A percentile compares a stretch with the other conserved stretches of the same genome.
Conservation (phyloP, 768 basidiomycete species). For the Suillus ampliporus region DNA sequence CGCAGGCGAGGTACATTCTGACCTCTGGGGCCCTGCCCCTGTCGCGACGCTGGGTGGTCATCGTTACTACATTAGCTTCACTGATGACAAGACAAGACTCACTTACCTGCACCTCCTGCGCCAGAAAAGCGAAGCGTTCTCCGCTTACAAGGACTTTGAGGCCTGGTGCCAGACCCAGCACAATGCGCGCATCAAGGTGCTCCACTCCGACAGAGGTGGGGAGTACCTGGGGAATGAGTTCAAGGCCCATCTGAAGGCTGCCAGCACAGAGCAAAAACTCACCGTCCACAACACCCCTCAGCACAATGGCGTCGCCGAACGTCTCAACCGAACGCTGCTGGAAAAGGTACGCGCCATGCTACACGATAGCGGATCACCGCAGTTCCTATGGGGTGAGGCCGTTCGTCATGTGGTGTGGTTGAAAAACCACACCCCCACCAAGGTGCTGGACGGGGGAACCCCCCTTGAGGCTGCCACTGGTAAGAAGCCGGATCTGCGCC, state of each 20-base stretch:
- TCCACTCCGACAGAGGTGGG: slow-evolving; percentile 29
- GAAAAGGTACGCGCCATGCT: slow-evolving; percentile 6
- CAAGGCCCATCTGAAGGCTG: slow-evolving; percentile 12
- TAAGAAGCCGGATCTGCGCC: no score
- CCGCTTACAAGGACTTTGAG: slow-evolving; percentile 14
- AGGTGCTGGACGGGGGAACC: slow-evolving; percentile 23
- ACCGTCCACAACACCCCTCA: slow-evolving; percentile 28
- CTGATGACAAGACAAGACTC: slow-evolving; percentile 22
- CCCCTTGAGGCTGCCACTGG: slow-evolving; percentile 25
- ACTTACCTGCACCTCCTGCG: background rate
- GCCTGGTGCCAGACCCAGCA: slow-evolving; percentile 17
- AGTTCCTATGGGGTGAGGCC: slow-evolving; percentile 42
- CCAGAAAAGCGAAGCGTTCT: slow-evolving; percentile 5
- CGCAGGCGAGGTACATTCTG: slow-evolving; percentile 39
- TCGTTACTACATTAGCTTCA: slow-evolving; percentile 24
- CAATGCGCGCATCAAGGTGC: slow-evolving; percentile 11
- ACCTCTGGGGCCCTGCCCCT: slow-evolving; percentile 45
- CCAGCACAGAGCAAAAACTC: slow-evolving; percentile 19
- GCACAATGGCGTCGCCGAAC: slow-evolving; percentile 33
- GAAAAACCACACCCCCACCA: slow-evolving; percentile 32
- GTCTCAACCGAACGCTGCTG: slow-evolving; percentile 18
- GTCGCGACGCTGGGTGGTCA: slow-evolving; percentile 16
- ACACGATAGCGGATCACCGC: slow-evolving; percentile 19
- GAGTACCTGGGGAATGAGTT: slow-evolving; percentile 27
- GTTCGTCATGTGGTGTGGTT: slow-evolving; percentile 31